These are phyloP conservation scores for Colletotrichum sp. DNA, from an alignment of 2,329 filamentous ascomycete species.

Conservation along the genomic window DNA sequence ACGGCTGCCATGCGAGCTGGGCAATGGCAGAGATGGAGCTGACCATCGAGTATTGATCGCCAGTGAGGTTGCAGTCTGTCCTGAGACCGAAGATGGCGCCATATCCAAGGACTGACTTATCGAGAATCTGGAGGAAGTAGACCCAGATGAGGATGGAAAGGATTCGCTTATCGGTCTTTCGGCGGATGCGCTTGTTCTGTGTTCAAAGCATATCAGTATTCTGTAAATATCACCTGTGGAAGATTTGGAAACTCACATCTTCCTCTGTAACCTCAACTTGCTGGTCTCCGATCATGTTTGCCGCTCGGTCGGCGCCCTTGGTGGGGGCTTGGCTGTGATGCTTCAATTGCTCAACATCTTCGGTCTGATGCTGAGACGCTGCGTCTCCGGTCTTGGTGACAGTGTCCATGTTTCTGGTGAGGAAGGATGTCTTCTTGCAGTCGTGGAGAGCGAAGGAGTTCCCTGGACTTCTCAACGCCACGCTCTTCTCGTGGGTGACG, in stretches of 20 bases:
- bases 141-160: conserved; percentile 60
- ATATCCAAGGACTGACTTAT: conserved; percentile 63
- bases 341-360: conserved; percentile 15
- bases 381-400: background rate
- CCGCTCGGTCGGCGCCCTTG: conserved; percentile 11
- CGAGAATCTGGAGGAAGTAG: conserved; percentile 65
- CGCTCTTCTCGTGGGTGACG: background rate
- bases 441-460: background rate
- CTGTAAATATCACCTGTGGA: background rate
- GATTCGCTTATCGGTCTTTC: conserved; percentile 66
- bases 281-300: conserved; percentile 19
- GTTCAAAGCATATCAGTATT: background rate
- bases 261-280: conserved; percentile 35
- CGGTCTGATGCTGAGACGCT: conserved; percentile 2
- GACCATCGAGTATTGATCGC: conserved; percentile 61
- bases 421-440: background rate
- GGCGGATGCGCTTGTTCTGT: conserved; percentile 60
- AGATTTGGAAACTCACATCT: conserved; percentile 27
- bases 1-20: conserved; percentile 65
- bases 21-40: conserved; percentile 64
- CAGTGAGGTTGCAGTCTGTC: conserved; percentile 52
- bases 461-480: background rate
- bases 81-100: conserved; percentile 61
- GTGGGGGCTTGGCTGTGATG: background rate
- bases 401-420: background rate